A percentile compares a stretch with the other conserved stretches of the same genome.
phyloP scores from a whole-genome alignment of 139 green algal genomes.

The Gonium pectorale region DNA sequence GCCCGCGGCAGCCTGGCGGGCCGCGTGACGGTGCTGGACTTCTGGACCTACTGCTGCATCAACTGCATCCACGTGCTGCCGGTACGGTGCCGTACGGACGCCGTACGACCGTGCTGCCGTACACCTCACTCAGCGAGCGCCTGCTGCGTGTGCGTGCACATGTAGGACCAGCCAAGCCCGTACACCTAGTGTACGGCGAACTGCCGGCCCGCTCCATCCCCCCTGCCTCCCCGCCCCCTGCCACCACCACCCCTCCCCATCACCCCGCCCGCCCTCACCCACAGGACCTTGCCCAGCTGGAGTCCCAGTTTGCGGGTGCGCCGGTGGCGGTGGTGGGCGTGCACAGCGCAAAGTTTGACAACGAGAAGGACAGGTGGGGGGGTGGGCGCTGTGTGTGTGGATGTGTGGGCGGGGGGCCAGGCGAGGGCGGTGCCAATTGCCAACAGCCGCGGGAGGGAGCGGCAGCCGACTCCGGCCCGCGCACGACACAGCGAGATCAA shows the following conservation, averaged over 20 bases:
- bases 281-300: constrained; percentile 75
- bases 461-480: too few species aligned
- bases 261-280: too few species aligned
- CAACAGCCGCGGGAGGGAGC: too few species aligned
- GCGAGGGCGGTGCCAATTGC: too few species aligned
- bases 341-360: constrained; percentile 90
- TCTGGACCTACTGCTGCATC: constrained; percentile 94
- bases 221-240: background rate
- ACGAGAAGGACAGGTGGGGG: constrained; percentile 78
- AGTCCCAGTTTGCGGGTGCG: constrained; percentile 71
- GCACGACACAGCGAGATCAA: too few species aligned
- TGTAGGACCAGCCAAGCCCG: too few species aligned
- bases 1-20: constrained; percentile 57
- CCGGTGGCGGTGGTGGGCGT: constrained; percentile 83
- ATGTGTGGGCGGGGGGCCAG: background rate
- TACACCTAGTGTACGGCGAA: too few species aligned
- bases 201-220: background rate
- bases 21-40: constrained; percentile 80
- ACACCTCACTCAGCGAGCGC: too few species aligned
- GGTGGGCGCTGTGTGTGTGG: background rate
- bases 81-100: too few species aligned
- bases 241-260: background rate
- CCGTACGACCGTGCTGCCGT: too few species aligned
- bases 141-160: too few species aligned
- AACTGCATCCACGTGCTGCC: constrained; percentile 92